These are phyloP conservation scores for Cytospora mali DNA, from an alignment of 2,329 filamentous ascomycete species.

Conservation along the genomic window DNA sequence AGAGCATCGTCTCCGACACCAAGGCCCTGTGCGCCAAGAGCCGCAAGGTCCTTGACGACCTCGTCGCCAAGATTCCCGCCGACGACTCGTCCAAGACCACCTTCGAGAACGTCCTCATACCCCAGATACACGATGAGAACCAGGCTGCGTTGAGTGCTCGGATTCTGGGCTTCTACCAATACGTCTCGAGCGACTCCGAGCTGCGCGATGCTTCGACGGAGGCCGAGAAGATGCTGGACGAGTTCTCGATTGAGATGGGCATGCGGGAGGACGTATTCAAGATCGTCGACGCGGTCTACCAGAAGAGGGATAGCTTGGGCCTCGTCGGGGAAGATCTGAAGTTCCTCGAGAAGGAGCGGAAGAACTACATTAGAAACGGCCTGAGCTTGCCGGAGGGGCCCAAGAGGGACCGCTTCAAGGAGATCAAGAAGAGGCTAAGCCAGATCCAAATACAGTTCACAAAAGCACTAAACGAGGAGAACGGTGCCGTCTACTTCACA, in stretches of 20 bases:
- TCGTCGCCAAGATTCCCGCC: slow-evolving; percentile 62
- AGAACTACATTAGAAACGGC: slow-evolving; percentile 76
- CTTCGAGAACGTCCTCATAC: slow-evolving; percentile 60
- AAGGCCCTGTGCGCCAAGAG: slow-evolving; percentile 66
- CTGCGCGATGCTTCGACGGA: slow-evolving; percentile 76
- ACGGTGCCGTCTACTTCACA: slow-evolving; percentile 79
- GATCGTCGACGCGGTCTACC: slow-evolving; percentile 61
- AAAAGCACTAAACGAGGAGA: slow-evolving; percentile 82
- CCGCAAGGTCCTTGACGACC: slow-evolving; percentile 65
- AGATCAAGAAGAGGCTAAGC: slow-evolving; percentile 79
- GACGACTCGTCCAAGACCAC: slow-evolving; percentile 54
- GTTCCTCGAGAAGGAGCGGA: slow-evolving; percentile 77
- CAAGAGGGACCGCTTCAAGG: slow-evolving; percentile 79
- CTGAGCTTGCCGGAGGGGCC: slow-evolving; percentile 70
- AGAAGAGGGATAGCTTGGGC: slow-evolving; percentile 56
- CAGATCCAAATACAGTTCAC: slow-evolving; percentile 74
- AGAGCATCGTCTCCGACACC: slow-evolving; percentile 68
- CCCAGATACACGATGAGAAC: slow-evolving; percentile 76
- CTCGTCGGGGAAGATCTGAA: slow-evolving; percentile 71
- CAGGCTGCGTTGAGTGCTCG: slow-evolving; percentile 58
- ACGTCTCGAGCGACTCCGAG: slow-evolving; percentile 69
- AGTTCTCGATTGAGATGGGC: slow-evolving; percentile 74
- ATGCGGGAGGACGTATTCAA: slow-evolving; percentile 84
- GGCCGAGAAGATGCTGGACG: slow-evolving; percentile 74
- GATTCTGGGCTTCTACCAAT: slow-evolving; percentile 80